phyloP scores from a whole-genome alignment of 2,329 filamentous ascomycete species.

The Chalara sp. region DNA sequence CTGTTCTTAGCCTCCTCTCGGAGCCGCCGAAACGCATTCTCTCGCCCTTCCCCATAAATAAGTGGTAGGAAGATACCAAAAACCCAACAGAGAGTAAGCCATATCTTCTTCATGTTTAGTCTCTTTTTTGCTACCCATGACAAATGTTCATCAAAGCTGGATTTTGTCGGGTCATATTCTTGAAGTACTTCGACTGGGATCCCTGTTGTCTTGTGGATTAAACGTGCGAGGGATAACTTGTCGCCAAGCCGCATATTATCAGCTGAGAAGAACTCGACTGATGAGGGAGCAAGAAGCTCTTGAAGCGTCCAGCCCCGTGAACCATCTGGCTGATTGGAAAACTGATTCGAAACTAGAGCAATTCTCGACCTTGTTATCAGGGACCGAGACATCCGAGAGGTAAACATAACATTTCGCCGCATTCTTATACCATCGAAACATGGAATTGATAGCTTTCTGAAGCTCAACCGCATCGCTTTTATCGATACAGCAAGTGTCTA shows the following conservation, averaged over 20 bases:
- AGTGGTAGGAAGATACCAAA: constrained; percentile 37
- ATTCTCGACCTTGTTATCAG: too few relatives aligned
- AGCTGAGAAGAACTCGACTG: constrained; percentile 8
- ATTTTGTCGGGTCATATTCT: constrained; percentile 3
- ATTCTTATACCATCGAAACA: background rate
- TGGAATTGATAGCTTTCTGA: background rate
- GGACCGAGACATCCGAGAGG: too few relatives aligned
- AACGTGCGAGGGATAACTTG: constrained; percentile 7
- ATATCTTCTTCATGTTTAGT: constrained; percentile 33
- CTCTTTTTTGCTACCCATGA: constrained; percentile 31
- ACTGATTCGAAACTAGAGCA: background rate
- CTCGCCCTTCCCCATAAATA: background rate
- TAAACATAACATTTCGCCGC: too few relatives aligned
- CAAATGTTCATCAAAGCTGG: constrained; percentile 18
- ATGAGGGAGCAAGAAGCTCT: too few relatives aligned
- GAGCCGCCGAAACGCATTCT: constrained; percentile 26
- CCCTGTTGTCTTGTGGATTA: constrained; percentile 6
- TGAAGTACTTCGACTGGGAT: constrained; percentile 5
- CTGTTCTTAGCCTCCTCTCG: constrained; percentile 27
- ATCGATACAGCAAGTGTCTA: too few relatives aligned
- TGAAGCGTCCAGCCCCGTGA: too few relatives aligned
- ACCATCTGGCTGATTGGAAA: background rate
- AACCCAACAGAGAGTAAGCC: constrained; percentile 38
- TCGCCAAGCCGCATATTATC: constrained; percentile 6
- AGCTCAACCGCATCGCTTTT: background rate